Conservation (phyloP, 116 monocot species). For the Cymodocea nodosa region DNA sequence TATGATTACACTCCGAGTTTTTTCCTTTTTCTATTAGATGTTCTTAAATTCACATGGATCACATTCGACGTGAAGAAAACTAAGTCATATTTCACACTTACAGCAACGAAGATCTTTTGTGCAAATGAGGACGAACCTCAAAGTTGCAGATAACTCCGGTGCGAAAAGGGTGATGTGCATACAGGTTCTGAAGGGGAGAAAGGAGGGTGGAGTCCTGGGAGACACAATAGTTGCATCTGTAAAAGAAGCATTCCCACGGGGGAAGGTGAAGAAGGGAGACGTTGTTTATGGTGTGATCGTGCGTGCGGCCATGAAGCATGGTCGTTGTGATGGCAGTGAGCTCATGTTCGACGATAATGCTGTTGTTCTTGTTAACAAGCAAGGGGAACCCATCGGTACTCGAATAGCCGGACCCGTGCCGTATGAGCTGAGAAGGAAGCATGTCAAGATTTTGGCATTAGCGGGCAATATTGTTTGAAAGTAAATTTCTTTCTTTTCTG, state of each 20-base stretch:
- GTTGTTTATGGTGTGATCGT: slow-evolving; percentile 92
- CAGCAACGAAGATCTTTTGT: slow-evolving; percentile 91
- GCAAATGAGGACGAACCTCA: slow-evolving; percentile 92
- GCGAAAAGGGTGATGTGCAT: slow-evolving; percentile 96
- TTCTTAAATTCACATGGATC: background rate
- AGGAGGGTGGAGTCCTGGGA: slow-evolving; percentile 62
- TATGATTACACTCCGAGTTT: no score
- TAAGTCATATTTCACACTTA: background rate
- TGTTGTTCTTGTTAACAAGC: slow-evolving; percentile 65
- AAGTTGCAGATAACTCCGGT: slow-evolving; percentile 92
- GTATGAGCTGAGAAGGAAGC: slow-evolving; percentile 90
- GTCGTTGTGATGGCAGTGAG: slow-evolving; percentile 78
- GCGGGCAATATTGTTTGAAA: slow-evolving; percentile 77
- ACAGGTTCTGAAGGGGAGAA: slow-evolving; percentile 69
- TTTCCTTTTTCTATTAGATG: background rate
- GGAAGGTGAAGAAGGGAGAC: slow-evolving; percentile 97
- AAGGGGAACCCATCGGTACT: slow-evolving; percentile 40
- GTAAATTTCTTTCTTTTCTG: background rate
- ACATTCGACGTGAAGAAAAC: background rate
- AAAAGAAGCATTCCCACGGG: slow-evolving; percentile 76
- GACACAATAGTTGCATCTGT: slow-evolving; percentile 86
- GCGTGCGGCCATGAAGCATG: slow-evolving; percentile 82
- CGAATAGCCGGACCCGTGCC: slow-evolving; percentile 82
- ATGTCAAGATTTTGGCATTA: slow-evolving; percentile 78
- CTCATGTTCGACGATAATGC: slow-evolving; percentile 90